Evolutionary conservation across 768 basidiomycete species (phyloP).

Genomic region (Ephemerocybe angulata): DNA sequence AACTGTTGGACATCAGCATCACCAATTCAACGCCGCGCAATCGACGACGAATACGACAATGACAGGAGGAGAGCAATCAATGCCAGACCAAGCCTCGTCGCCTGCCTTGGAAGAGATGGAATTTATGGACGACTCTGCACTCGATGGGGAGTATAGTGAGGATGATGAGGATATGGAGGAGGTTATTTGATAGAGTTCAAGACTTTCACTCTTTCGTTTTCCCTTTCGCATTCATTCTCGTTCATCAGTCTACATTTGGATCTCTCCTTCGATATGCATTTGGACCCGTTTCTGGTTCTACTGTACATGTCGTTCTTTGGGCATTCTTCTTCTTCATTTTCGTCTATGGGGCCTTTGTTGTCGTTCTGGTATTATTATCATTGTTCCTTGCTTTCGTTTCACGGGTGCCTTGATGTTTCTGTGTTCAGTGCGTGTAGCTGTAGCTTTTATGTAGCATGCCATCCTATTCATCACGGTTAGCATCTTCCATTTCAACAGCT

Average conservation of each 20-base stretch:
- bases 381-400: too few species aligned
- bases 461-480: too few species aligned
- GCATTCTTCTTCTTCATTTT: not conserved
- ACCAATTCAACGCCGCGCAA: too few species aligned
- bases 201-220: too few species aligned
- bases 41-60: conserved; percentile 13
- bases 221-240: not conserved
- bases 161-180: conserved; percentile 46
- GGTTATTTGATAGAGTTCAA: conserved; percentile 27
- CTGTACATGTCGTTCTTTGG: not conserved
- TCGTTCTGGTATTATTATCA: too few species aligned
- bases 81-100: not conserved
- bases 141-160: conserved; percentile 28
- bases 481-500: too few species aligned
- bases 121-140: not conserved
- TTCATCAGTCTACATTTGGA: too few species aligned
- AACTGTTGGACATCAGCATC: too few species aligned
- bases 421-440: too few species aligned
- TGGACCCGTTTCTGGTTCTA: not conserved
- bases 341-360: too few species aligned
- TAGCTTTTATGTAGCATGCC: too few species aligned
- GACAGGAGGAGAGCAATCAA: conserved; percentile 8
- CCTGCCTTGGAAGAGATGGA: not conserved
- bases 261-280: not conserved
- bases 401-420: too few species aligned